phyloP scores from a whole-genome alignment of 176 grass and related monocot genomes.

The Chloris gayana region DNA sequence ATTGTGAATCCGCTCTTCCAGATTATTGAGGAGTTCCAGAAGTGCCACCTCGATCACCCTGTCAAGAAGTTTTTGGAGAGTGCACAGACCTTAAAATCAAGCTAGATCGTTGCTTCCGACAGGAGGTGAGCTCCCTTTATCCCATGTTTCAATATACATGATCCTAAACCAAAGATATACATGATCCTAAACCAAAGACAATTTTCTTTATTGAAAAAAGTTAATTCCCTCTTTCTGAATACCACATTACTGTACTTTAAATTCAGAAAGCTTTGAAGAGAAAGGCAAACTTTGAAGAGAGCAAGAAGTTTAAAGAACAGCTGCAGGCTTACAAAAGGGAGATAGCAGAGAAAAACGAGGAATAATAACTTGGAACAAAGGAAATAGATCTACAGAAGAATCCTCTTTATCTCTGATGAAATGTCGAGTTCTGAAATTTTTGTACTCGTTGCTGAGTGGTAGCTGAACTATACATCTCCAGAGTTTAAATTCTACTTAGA shows the following conservation, averaged over 20 bases:
- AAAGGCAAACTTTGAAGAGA: constrained; percentile 74
- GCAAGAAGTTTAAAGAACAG: constrained; percentile 78
- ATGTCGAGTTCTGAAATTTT: background rate
- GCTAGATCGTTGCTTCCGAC: constrained; percentile 70
- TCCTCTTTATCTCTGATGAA: background rate
- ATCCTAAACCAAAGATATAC: background rate
- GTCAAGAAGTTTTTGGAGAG: constrained; percentile 75
- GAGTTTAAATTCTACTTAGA: background rate
- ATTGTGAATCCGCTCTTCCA: constrained; percentile 4
- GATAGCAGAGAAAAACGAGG: constrained; percentile 48
- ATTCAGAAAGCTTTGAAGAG: constrained; percentile 77
- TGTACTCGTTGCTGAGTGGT: background rate
- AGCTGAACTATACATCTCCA: background rate
- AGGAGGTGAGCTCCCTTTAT: constrained; percentile 44
- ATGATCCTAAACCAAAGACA: background rate
- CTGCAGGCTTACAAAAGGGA: constrained; percentile 74
- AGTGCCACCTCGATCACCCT: constrained; percentile 74
- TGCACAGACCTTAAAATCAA: constrained; percentile 83
- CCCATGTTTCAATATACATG: background rate
- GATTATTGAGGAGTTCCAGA: constrained; percentile 85
- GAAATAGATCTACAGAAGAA: background rate
- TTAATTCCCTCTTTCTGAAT: background rate
- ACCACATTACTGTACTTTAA: background rate
- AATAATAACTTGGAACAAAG: constrained; percentile 10
- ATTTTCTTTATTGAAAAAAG: background rate